Conservation (phyloP, 2,329 filamentous ascomycete genomes). For the Paracoccidioides brasiliensis region DNA sequence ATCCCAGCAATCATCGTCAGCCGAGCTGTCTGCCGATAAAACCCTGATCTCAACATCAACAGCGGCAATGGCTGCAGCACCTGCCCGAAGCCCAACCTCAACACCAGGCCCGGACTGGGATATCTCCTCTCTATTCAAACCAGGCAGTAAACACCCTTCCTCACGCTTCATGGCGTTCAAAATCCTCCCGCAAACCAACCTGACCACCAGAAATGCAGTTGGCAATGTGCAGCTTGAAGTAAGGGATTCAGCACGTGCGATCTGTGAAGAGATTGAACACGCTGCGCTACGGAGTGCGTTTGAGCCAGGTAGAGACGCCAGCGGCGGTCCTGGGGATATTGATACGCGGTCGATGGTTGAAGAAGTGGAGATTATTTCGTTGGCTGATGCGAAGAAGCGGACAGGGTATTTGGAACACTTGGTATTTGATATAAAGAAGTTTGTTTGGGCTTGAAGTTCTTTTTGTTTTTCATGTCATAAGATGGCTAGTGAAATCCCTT, state of each 20-base stretch:
- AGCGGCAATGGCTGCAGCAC: too few relatives aligned
- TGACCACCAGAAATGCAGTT: constrained; percentile 11
- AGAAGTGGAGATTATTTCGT: constrained; percentile 61
- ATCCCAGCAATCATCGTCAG: constrained; percentile 2
- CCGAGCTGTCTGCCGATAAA: not conserved
- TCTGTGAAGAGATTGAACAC: constrained; percentile 66
- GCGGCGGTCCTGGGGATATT: constrained; percentile 21
- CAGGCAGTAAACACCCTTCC: constrained; percentile 16
- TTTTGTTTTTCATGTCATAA: not conserved
- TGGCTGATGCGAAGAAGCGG: constrained; percentile 73
- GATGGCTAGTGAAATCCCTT: not conserved
- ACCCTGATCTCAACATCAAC: too few relatives aligned
- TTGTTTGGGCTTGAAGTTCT: constrained; percentile 59
- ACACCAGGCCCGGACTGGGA: constrained; percentile 22
- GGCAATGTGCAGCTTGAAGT: constrained; percentile 28
- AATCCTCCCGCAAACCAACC: constrained; percentile 26
- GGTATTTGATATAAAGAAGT: constrained; percentile 80
- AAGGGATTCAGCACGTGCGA: constrained; percentile 43
- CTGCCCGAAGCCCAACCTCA: not conserved
- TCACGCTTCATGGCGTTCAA: constrained; percentile 33
- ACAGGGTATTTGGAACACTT: constrained; percentile 78
- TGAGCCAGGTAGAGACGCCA: constrained; percentile 22
- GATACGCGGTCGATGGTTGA: constrained; percentile 32
- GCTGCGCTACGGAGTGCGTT: constrained; percentile 39
- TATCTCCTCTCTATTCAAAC: constrained; percentile 29